Evolutionary conservation across 2,329 filamentous ascomycete species (phyloP).

Genomic region (Nemania serpens): DNA sequence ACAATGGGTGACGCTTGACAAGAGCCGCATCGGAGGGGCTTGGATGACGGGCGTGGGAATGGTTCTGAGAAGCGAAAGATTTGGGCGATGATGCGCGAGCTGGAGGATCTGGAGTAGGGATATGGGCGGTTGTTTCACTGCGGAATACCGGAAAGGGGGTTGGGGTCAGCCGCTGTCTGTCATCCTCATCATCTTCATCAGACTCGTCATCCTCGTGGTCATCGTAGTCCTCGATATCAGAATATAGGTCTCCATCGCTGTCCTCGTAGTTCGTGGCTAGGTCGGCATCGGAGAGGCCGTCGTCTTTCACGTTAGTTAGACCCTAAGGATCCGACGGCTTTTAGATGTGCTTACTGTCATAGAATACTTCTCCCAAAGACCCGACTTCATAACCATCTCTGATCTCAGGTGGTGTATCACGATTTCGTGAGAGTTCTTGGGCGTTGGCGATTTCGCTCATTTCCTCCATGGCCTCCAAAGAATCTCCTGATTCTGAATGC

Average conservation of each 20-base stretch:
- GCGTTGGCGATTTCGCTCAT: conserved; percentile 1
- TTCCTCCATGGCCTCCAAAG: conserved; percentile 13
- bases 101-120: background rate
- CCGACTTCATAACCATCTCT: conserved; percentile 8
- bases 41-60: conserved; percentile 23
- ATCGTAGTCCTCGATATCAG: conserved; percentile 7
- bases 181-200: conserved; percentile 2
- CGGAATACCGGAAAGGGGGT: too few relatives aligned
- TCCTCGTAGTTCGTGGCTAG: background rate
- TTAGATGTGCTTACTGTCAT: conserved; percentile 23
- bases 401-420: conserved; percentile 16
- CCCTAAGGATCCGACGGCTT: background rate
- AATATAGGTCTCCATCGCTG: background rate
- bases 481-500: background rate
- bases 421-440: background rate
- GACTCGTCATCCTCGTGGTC: conserved; percentile 19
- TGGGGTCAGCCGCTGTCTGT: background rate
- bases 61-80: background rate
- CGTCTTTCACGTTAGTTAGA: background rate
- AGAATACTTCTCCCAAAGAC: conserved; percentile 20
- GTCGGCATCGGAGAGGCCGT: background rate
- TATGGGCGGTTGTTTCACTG: too few relatives aligned
- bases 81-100: background rate
- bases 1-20: conserved; percentile 41
- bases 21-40: conserved; percentile 41